Evolutionary conservation across 257 asterid genomes (phyloP).

Genomic region (Solanum pinnatisectum): DNA sequence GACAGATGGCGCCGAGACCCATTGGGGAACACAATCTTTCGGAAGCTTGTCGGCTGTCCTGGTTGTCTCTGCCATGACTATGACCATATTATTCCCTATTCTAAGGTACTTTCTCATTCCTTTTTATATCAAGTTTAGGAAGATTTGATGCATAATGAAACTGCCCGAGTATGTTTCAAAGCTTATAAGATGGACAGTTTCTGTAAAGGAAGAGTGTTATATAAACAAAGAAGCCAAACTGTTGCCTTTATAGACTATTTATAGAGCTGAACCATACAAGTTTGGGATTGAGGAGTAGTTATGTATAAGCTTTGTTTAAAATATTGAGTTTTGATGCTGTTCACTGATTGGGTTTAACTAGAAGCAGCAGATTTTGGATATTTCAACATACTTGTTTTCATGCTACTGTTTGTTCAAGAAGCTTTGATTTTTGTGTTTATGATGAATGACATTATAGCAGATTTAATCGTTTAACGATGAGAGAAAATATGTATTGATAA

Average conservation of each 20-base stretch:
- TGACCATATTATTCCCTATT: conserved; percentile 89
- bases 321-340: neutral
- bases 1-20: conserved; percentile 91
- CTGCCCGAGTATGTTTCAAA: no score
- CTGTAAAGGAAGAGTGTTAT: no score
- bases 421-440: neutral
- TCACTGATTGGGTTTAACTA: neutral
- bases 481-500: neutral
- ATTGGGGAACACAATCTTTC: conserved; percentile 60
- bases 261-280: neutral
- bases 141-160: no score
- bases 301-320: neutral
- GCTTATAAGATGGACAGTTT: no score
- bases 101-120: conserved; percentile 19
- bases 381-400: neutral
- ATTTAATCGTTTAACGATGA: neutral
- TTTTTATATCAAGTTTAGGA: no score
- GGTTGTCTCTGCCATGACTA: conserved; percentile 97
- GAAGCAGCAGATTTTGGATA: neutral
- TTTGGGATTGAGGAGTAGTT: neutral
- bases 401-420: neutral
- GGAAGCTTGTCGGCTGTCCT: conserved; percentile 95
- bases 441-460: neutral
- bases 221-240: no score
- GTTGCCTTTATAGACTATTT: no score